Percentiles rank a stretch among this genome's conserved stretches.
Conservation (phyloP, 169 alveolate species). For the Plasmodium fragile region DNA sequence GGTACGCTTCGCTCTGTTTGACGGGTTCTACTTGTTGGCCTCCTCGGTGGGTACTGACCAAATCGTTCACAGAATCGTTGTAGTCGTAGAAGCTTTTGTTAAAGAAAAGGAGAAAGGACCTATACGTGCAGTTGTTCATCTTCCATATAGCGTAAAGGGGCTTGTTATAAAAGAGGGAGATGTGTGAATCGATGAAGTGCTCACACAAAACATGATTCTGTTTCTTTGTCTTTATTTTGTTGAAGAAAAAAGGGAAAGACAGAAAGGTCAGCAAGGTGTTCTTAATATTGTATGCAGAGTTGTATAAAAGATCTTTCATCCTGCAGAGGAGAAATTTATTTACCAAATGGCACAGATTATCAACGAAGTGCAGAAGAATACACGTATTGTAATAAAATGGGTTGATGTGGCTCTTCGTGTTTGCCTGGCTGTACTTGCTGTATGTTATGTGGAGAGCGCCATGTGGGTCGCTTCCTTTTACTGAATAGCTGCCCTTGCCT, state of each 20-base stretch:
- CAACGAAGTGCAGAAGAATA: constrained; percentile 7
- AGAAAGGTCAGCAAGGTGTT: constrained; percentile 53
- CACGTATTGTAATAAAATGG: constrained; percentile 37
- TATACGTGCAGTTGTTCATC: constrained; percentile 31
- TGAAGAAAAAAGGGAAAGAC: constrained; percentile 56
- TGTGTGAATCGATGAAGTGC: constrained; percentile 63
- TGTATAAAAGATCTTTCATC: constrained; percentile 25
- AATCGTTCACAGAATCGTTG: constrained; percentile 18
- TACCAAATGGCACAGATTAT: constrained; percentile 16
- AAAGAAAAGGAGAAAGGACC: constrained; percentile 39
- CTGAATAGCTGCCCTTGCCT: not conserved
- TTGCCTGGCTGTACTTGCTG: not conserved
- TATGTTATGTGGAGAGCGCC: not conserved
- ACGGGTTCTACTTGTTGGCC: not conserved
- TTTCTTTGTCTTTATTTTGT: constrained; percentile 8
- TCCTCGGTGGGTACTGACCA: not conserved
- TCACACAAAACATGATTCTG: constrained; percentile 17
- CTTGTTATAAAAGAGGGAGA: constrained; percentile 18
- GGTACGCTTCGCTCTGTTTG: not conserved
- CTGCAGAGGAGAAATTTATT: constrained; percentile 13
- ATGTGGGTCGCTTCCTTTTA: not conserved
- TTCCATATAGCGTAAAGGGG: constrained; percentile 38
- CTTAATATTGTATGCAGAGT: constrained; percentile 44
- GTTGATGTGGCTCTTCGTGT: not conserved
- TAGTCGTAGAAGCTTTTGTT: constrained; percentile 31